Percentiles rank a stretch among this genome's conserved stretches.
phyloP scores from a whole-genome alignment of 176 grass and related monocot genomes.

The Rhynchospora pubera region DNA sequence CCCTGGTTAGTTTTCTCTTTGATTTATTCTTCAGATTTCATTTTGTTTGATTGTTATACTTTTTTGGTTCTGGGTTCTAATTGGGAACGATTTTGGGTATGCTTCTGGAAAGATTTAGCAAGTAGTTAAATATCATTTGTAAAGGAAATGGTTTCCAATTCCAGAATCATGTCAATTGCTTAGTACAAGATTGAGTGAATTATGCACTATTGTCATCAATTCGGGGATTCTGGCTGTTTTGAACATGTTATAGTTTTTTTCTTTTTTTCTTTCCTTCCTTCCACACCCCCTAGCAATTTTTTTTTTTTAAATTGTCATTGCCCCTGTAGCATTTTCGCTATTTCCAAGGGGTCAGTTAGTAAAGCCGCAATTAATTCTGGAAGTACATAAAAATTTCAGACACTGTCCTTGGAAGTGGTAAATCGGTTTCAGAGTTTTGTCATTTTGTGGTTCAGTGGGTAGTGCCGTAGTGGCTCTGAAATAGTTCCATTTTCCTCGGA shows the following conservation, averaged over 20 bases:
- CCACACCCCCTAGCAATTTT: no score
- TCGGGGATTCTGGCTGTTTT: no score
- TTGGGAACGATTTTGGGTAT: neutral
- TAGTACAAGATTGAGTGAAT: neutral
- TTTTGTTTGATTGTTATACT: neutral
- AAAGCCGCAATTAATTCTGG: neutral
- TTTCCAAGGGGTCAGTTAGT: neutral
- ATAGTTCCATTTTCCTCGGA: neutral
- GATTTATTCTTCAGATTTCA: neutral
- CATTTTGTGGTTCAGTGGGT: neutral
- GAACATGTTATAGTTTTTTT: neutral
- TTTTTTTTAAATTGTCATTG: no score
- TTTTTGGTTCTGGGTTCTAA: neutral
- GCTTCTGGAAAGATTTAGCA: neutral
- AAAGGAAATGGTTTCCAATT: neutral
- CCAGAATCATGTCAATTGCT: no score
- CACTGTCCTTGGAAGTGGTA: neutral
- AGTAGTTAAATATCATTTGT: neutral
- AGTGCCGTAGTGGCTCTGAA: neutral
- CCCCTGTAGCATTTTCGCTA: neutral
- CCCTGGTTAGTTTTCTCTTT: constrained; percentile 37
- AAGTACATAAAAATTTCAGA: neutral
- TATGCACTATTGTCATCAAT: neutral
- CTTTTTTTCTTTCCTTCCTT: neutral
- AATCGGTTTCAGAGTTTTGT: neutral